Evolutionary conservation across 768 basidiomycete genomes (phyloP), one percentile per base, ranked within the genome.

Genomic region (Psilocybe azurescens): DNA sequence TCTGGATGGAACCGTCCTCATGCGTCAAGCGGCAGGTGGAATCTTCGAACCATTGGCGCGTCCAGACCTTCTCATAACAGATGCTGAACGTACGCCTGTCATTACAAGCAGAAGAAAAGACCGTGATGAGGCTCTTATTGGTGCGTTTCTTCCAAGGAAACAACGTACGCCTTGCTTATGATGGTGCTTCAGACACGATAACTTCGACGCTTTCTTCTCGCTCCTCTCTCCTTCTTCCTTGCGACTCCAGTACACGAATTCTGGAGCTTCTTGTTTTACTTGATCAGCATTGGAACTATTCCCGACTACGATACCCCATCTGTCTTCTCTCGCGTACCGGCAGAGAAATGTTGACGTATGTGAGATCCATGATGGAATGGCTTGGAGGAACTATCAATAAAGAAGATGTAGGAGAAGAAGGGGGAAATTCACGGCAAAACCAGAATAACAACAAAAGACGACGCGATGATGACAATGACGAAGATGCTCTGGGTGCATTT

Each of bases 361-460:
- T 97, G 29, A 80, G 95, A 61, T 96, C 93, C 80, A 91, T 99
- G 92, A 97, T 97, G 86, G 97, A 99, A 73, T 99, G 96, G 95
- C 87, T 99, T 64, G 97, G 97, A 9, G 97, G 97, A 1, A 95
- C 93, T 13, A 89, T 97, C 56, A 93, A 89, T 68, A 94, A 94
- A 70, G 94, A 95, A 68, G 95, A 97, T 63, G 91, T 93, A 1
- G 90, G 93, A 2, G 93, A 92, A 72, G 90, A 92, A 32, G 87
- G 84, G 6, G 81, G 81, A 29, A 80, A 83, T 33, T 81, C 82
- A 50, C 81, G 81, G 18, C 81, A 83, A 41, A 81, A 84, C 46
- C 78, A 82, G 29, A 80, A 81, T 39, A 79, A 81, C 38, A 79
- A 82, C 63, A 83, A 86, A 64, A 78, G 88, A 62, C 76, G 82